Percentiles rank a stretch among this genome's conserved stretches.
Evolutionary conservation across 2,329 filamentous ascomycete genomes (phyloP).

Genomic region (Rhexocercosporidium sp.): DNA sequence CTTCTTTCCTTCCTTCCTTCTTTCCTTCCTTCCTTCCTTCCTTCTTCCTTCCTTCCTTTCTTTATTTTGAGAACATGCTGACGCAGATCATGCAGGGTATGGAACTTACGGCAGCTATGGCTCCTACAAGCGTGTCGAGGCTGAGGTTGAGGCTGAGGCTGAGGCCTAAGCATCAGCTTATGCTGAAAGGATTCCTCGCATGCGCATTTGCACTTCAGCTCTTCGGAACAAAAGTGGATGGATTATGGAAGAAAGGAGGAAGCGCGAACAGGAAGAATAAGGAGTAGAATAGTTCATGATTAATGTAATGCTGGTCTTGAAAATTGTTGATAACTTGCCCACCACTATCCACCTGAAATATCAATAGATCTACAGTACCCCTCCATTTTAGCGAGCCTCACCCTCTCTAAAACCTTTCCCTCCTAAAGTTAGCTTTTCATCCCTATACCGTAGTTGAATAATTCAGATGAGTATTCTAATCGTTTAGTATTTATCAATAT

Average conservation of each 20-base stretch:
- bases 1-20: background rate
- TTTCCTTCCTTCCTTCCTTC: background rate
- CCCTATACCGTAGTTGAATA: too few species aligned
- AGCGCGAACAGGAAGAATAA: background rate
- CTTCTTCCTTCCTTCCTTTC: background rate
- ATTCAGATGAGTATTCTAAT: too few species aligned
- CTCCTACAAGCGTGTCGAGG: conserved; percentile 12
- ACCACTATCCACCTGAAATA: too few species aligned
- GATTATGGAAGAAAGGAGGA: background rate
- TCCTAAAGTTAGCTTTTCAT: too few species aligned
- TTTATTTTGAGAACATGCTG: too few species aligned
- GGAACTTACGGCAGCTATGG: conserved; percentile 13
- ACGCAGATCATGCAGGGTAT: background rate
- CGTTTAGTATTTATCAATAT: too few species aligned
- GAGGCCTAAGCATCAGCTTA: conserved; percentile 2
- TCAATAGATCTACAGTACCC: too few species aligned
- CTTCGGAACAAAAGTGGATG: background rate
- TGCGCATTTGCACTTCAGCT: too few species aligned
- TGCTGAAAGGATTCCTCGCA: too few species aligned
- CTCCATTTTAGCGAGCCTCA: too few species aligned
- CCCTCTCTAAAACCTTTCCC: too few species aligned
- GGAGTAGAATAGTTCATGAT: background rate
- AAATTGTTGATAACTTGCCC: background rate
- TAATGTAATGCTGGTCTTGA: background rate
- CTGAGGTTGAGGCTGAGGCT: conserved; percentile 5